Evolutionary conservation across 345 rosid genomes (phyloP), one percentile per base, ranked within the genome.

Genomic region (Gossypium anomalum): DNA sequence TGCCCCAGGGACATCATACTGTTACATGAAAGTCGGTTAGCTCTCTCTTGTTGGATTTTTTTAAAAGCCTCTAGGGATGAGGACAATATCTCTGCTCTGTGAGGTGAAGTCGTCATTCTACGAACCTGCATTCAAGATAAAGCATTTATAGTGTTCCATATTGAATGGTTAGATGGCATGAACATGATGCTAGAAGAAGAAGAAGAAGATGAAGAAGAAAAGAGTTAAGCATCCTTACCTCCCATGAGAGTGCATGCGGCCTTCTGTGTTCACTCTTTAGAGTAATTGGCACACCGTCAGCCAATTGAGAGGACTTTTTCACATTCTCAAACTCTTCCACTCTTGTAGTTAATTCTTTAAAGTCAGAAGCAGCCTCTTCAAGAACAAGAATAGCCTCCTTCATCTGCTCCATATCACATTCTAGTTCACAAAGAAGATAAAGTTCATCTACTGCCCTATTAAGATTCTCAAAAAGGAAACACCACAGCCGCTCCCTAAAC

Each of bases 231-330:
- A 73, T 34, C 70, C 48, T 84, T 86, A 90, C 95, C 89, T 90
- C 95, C 95, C 92, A 90, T 27, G 95, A 90, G 69, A 88, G 91
- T 65, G 95, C 95, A 83, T 90, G 95, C 15, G 95, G 95, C 83
- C 92, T 87, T 52, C 91, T 89, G 78, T 90, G 89, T 41, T 88
- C 92, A 71, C 83, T 82, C 85, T 83, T 90, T 78, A 87, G 75
- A 78, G 86, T 79, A 58, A 81, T 58, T 53, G 84, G 77, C 44
- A 77, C 60, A 58, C 86, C 84, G 68, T 90, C 89, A 63, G 71
- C 22, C 58, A 79, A 79, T 34, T 82, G 85, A 82, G 82, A 70
- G 57, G 85, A 83, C 76, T 73, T 88, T 66, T 87, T 90, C 47
- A 83, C 84, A 66, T 77, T 81, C 74, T 90, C 92, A 82, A 90